These are phyloP conservation scores for Neoarthrinium moseri DNA, from an alignment of 2,329 filamentous ascomycete genomes.

Conservation along the genomic window DNA sequence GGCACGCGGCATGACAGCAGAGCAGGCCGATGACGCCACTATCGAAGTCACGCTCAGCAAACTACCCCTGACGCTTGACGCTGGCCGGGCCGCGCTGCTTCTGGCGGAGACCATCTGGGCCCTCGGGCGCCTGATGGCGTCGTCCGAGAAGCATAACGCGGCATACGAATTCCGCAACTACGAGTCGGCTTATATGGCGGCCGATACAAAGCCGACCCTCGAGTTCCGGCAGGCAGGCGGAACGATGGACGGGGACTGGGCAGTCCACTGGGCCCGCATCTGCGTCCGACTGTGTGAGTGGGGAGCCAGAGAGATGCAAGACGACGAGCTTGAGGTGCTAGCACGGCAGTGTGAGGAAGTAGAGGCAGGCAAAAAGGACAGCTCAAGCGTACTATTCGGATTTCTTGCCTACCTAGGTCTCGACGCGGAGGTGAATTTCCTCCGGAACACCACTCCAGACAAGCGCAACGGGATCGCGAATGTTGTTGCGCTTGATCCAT, in stretches of 20 bases:
- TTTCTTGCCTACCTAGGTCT: no score
- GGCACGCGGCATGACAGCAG: not conserved
- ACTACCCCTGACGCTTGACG: not conserved
- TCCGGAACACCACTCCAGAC: no score
- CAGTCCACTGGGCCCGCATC: not conserved
- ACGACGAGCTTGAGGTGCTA: no score
- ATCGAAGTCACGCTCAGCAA: no score
- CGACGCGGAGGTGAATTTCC: no score
- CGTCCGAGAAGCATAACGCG: not conserved
- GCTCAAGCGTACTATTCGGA: no score
- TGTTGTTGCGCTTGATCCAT: no score
- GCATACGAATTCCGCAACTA: not conserved
- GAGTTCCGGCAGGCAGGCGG: slow-evolving; percentile 1
- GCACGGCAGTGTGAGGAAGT: no score
- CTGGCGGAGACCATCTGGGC: not conserved
- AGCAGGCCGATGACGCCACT: not conserved
- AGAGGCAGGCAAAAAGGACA: no score
- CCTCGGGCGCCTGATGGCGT: not conserved
- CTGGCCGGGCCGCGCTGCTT: not conserved
- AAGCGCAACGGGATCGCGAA: no score
- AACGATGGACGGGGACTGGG: not conserved
- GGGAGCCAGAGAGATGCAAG: no score
- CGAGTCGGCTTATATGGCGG: not conserved
- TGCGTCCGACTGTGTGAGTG: not conserved
- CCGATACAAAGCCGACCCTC: not conserved